Evolutionary conservation across 805 yeast species (phyloP), one percentile per base, ranked within the genome.

Genomic region (Candida maris): DNA sequence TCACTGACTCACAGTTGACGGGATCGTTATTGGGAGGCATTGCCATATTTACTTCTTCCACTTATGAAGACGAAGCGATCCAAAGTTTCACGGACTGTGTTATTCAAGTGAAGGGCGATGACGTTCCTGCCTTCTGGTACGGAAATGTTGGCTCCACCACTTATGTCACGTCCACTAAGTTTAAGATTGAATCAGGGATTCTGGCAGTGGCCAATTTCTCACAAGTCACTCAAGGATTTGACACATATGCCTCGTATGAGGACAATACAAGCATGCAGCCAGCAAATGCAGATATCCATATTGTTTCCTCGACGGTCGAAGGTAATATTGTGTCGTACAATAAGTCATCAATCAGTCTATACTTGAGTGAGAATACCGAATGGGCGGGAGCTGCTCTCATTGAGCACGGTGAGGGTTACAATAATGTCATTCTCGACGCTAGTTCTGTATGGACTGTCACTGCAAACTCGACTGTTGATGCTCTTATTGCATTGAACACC

Each of bases 121-220:
- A 19, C 9, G 25, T 19, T 10, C 38, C 38, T 8, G 32, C 28
- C 13, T 28, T 34, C 18, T 34, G 38, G 38, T 34, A 34, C 23
- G 38, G 38, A 27, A 34, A 34, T 13, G 19, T 34, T 6, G 38
- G 38, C 9, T 19, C 32, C 8, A 27, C 27, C 9, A 34, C 38
- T 17, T 28, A 34, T 16, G 27, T 34, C n/a, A 34, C 32, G 3
- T 26, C 32, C 16, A 14, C 23, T 13, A 34, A 21, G 20, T 12
- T 34, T 22, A 15, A 16, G 5, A 28, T 16, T 15, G 38, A 34
- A 3, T 34, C 38, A 3, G 32, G 32, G 5, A 28, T 34, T 21
- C 19, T 34, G 14, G 38, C 38, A 5, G 38, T 34, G 9, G 38
- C 38, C 7, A 34, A 34, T 28, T 27, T 15, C 10, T 34, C 38